Percentiles rank a stretch among this genome's conserved stretches.
phyloP scores from a whole-genome alignment of 176 grass and related monocot genomes.

The Triticum dicoccoides region DNA sequence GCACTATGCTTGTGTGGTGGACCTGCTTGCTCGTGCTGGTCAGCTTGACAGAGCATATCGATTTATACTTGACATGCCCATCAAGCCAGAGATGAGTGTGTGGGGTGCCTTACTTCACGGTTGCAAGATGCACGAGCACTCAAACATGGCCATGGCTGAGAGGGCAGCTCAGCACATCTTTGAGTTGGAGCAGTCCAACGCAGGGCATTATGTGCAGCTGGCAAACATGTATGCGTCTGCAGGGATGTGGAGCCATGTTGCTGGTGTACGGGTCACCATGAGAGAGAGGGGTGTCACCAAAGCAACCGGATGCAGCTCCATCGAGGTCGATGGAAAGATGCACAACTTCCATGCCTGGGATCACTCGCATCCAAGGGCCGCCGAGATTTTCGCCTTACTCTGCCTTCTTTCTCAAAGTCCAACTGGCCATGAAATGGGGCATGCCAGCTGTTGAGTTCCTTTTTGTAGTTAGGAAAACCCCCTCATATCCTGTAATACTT shows the following conservation, averaged over 20 bases:
- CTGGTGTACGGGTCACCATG: conserved; percentile 53
- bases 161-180: conserved; percentile 53
- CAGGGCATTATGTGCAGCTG: conserved; percentile 76
- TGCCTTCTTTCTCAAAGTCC: conserved; percentile 38
- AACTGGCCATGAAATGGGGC: not conserved
- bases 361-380: conserved; percentile 19
- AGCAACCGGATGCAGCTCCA: conserved; percentile 50
- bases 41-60: conserved; percentile 53
- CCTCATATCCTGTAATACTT: conserved; percentile 1
- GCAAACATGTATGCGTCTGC: conserved; percentile 72
- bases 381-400: conserved; percentile 31
- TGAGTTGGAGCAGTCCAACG: conserved; percentile 52
- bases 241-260: conserved; percentile 71
- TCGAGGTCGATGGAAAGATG: conserved; percentile 45
- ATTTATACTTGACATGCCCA: conserved; percentile 61
- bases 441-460: conserved; percentile 2
- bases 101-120: conserved; percentile 74
- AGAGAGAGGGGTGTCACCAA: conserved; percentile 62
- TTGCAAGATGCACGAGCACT: conserved; percentile 55
- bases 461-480: conserved; percentile 6
- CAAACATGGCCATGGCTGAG: conserved; percentile 52
- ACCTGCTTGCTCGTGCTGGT: conserved; percentile 64
- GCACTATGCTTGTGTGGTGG: conserved; percentile 68
- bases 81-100: conserved; percentile 55
- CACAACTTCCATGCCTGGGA: conserved; percentile 41